Base-by-base conservation (phyloP, 129 eudicot species). In the Escallonia herrerae region DNA sequence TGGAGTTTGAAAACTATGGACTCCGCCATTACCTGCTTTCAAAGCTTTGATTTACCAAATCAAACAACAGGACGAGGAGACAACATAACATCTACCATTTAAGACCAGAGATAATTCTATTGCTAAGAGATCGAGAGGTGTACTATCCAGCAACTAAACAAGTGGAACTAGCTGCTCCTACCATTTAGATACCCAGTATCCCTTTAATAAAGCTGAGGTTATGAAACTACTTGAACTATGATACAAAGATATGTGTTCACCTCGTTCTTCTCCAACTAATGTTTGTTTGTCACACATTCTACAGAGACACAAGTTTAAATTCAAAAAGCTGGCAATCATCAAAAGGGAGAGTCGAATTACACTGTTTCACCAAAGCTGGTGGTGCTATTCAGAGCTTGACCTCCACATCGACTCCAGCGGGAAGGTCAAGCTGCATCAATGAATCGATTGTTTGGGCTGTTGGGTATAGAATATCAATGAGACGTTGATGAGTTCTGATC, bases 341-440 rank as follows among this genome's bases (percentile, higher is more conserved):
- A 15, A 51, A 58, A 61, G 69, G 61, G 43, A 11, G 69, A 67
- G 48, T 60, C 38, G 12, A 56, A 63, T 65, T 65, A 65, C 70
- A 13, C 6, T 65, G 61, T 54, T 40, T 43, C 10, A 41, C 5
- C 4, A 39, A 40, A 51, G 62, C 33, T 54, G 40, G 15, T 3
- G 6, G 14, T 22, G 60, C 63, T 22, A 46, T 63, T 82, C 74
- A 91, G 57, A 87, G 91, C 95, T 88, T 88, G 66, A 93, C 95
- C 77, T 93, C 90, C 37, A 88, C 98, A 74, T 94, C 97, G 8
- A 94, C 99, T 54, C 90, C 99, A 65, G 93, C 90, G 67, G 95
- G 93, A 68, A 94, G 84, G 74, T 94, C 99, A n/a, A 89, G 95
- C 75, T 70, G 93, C 97, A 89, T 83, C 79, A 94, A 70, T 2